Base-by-base conservation (phyloP, 1,139 yeast species). In the Ogataea hybrid region DNA sequence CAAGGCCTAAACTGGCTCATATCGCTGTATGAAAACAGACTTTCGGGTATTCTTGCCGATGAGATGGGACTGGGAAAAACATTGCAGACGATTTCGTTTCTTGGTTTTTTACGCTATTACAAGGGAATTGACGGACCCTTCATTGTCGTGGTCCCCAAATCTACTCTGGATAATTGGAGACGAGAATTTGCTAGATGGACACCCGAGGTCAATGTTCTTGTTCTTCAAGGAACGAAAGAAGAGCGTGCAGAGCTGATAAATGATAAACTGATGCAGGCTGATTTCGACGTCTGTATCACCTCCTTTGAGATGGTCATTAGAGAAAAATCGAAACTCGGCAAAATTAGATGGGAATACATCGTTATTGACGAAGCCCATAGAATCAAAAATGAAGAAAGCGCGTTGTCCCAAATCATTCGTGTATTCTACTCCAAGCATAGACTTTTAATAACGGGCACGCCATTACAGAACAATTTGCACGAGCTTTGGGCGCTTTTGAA, bases 21-120 rank as follows among this genome's bases (percentile, higher is more conserved):
- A 9, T 79, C 90, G 1, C 67, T 90, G 42, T 84, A 85, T 59
- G 95, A 88, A 54, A 88, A 90, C 64, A 80, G 84, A 54, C 73
- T 90, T 42, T 82, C 95, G 1, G 97, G 97, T 39, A 90, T 92
- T 39, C 73, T 92, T 43, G 98, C 98, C 10, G 98, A 92, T 65
- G 98, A 92, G 65, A 92, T 92, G 98, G 98, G 98, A 2, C 74
- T 92, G 41, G 98, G 98, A 47, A 92, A 92, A 62, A 92, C 98
- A 2, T 70, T 92, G 44, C 98, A 92, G 63, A 88, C 97, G 0
- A 88, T 92, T 47, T 81, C 97, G 2, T 90, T 92, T 56, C 68
- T 92, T 42, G 97, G 96, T 1, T 89, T 87, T 61, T 69, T 92
- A 45, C 72, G 97, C 51, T 87, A 86, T 57, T 71, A 83, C 45